phyloP scores from a whole-genome alignment of 495 filamentous ascomycete species.

The Massariosphaeria phaeospora region DNA sequence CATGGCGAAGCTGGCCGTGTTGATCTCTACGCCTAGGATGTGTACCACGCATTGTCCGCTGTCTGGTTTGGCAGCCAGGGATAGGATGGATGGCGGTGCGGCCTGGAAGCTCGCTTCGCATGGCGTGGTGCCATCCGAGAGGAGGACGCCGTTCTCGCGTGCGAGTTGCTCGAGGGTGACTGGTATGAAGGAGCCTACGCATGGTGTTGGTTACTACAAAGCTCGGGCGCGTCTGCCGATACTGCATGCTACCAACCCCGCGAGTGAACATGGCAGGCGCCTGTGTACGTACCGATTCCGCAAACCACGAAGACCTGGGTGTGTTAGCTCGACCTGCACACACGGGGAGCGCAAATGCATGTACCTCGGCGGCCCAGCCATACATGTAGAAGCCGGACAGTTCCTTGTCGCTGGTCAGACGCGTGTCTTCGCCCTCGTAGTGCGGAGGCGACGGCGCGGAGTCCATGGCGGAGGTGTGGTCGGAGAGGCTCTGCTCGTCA shows the following conservation, averaged over 20 bases:
- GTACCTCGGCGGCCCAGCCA: slow-evolving; percentile 83
- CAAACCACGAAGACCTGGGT: slow-evolving; percentile 80
- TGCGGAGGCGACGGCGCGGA: slow-evolving; percentile 36
- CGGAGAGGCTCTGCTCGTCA: slow-evolving; percentile 38
- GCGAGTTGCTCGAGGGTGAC: slow-evolving; percentile 92
- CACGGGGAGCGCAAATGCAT: neutral
- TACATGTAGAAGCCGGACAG: slow-evolving; percentile 93
- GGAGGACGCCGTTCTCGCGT: slow-evolving; percentile 79
- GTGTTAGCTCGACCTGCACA: too few species aligned
- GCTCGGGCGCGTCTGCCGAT: neutral
- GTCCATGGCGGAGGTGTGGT: slow-evolving; percentile 31
- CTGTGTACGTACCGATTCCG: slow-evolving; percentile 73
- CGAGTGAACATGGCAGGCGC: too few species aligned
- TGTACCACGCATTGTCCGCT: slow-evolving; percentile 76
- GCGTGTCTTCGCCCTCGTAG: slow-evolving; percentile 81
- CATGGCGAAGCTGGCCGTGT: slow-evolving; percentile 96
- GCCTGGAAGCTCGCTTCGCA: slow-evolving; percentile 55
- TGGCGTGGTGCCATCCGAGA: slow-evolving; percentile 66
- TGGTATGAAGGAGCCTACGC: slow-evolving; percentile 88
- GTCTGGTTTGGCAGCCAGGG: slow-evolving; percentile 26
- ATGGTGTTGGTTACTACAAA: neutral
- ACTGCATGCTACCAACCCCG: slow-evolving; percentile 33
- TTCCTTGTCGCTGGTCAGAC: slow-evolving; percentile 80
- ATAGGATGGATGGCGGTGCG: neutral
- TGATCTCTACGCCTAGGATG: slow-evolving; percentile 78